phyloP scores from a whole-genome alignment of 148 eudicot species.

The Persicaria tinctoria region DNA sequence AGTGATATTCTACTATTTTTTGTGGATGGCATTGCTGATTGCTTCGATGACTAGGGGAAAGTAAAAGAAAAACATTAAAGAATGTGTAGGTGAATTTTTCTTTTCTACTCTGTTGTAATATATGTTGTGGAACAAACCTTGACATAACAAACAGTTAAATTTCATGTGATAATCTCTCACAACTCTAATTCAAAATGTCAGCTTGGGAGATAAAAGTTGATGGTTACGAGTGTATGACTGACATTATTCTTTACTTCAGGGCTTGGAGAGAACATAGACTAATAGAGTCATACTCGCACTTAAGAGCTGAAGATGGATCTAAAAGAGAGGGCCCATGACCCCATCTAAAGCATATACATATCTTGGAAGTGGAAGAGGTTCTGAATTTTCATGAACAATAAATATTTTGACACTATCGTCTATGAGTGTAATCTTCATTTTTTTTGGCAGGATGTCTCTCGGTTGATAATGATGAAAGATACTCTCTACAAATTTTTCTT shows the following conservation, averaged over 20 bases:
- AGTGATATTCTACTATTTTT: neutral
- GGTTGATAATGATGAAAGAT: neutral
- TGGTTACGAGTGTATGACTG: neutral
- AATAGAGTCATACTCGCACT: constrained; percentile 79
- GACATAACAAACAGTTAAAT: neutral
- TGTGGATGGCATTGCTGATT: neutral
- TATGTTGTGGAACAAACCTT: neutral
- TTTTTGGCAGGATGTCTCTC: neutral
- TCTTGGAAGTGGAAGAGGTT: constrained; percentile 84
- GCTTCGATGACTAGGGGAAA: neutral
- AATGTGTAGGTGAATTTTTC: neutral
- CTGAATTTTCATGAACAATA: neutral
- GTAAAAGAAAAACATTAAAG: neutral
- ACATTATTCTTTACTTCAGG: constrained; percentile 23
- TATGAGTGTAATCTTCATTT: neutral
- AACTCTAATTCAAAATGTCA: neutral
- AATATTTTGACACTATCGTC: neutral
- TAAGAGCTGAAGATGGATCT: constrained; percentile 56
- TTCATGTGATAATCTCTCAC: neutral
- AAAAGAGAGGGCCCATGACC: constrained; percentile 39
- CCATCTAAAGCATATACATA: constrained; percentile 56
- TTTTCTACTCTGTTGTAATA: neutral
- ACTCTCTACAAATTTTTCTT: neutral
- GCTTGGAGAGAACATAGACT: constrained; percentile 52
- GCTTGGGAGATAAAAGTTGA: neutral